Percentiles rank a stretch among this genome's conserved stretches.
Evolutionary conservation across 225 moss, liverwort and hornwort genomes (phyloP).

Genomic region (Antitrichia curtipendula): DNA sequence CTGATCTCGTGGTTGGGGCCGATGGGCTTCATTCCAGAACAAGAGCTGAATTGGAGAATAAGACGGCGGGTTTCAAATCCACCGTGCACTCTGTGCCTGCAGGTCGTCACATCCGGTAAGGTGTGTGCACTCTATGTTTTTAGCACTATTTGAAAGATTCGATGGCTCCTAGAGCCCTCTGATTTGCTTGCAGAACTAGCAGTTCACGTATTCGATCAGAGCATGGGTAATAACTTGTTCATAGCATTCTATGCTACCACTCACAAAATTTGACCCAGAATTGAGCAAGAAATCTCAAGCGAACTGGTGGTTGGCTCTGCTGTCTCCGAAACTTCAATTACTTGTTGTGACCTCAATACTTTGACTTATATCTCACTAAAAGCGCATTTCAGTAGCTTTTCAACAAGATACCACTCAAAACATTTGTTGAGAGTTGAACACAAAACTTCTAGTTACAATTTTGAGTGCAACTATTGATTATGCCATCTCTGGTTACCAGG

Average conservation of each 20-base stretch:
- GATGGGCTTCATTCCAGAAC: conserved; percentile 42
- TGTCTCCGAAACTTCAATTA: neutral
- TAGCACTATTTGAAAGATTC: neutral
- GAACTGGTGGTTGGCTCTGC: neutral
- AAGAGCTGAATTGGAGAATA: conserved; percentile 31
- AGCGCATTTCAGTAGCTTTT: neutral
- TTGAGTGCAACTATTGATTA: neutral
- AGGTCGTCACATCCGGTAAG: conserved; percentile 45
- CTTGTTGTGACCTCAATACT: neutral
- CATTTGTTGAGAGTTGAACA: neutral
- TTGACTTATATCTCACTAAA: neutral
- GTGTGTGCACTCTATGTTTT: neutral
- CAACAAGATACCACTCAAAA: neutral
- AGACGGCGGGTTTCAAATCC: conserved; percentile 12
- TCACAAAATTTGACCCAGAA: neutral
- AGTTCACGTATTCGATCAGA: neutral
- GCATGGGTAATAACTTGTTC: neutral
- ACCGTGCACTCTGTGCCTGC: conserved; percentile 32
- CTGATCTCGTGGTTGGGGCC: conserved; percentile 43
- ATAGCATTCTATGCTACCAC: neutral
- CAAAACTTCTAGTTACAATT: neutral
- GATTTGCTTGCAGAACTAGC: neutral
- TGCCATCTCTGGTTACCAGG: neutral
- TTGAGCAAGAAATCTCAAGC: neutral
- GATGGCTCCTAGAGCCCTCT: neutral